Evolutionary conservation across 306 rosid genomes (phyloP).

Genomic region (Quercus berberidifolia): DNA sequence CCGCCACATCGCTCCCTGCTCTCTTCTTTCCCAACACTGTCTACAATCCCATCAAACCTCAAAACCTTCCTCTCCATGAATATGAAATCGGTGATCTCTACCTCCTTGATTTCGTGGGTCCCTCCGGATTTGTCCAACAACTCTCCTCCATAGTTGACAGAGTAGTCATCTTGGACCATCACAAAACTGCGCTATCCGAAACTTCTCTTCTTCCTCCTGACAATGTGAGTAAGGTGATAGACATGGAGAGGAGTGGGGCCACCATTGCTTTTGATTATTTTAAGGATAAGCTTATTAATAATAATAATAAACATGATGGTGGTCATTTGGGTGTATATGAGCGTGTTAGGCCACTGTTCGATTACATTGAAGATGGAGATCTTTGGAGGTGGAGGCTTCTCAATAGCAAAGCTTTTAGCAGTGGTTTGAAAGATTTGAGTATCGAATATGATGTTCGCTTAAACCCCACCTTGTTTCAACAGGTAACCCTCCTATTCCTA

Average conservation of each 20-base stretch:
- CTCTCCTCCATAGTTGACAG: conserved; percentile 53
- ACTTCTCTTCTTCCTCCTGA: conserved; percentile 8
- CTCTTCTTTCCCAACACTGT: conserved; percentile 82
- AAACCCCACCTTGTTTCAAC: conserved; percentile 66
- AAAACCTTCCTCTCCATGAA: conserved; percentile 60
- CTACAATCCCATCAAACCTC: conserved; percentile 56
- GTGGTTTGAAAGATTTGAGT: conserved; percentile 69
- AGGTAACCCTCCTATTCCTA: conserved; percentile 27
- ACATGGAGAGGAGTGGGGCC: conserved; percentile 81
- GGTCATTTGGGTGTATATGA: conserved; percentile 34
- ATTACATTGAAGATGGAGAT: conserved; percentile 87
- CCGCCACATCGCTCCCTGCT: conserved; percentile 44
- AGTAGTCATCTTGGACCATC: conserved; percentile 85
- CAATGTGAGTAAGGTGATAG: conserved; percentile 55
- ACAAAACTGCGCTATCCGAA: conserved; percentile 63
- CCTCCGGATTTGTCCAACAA: conserved; percentile 61
- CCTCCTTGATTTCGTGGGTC: conserved; percentile 81
- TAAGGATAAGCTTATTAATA: conserved; percentile 37
- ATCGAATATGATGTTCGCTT: conserved; percentile 46
- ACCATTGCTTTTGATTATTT: conserved; percentile 92
- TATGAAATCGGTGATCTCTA: conserved; percentile 53
- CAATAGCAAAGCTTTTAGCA: conserved; percentile 75
- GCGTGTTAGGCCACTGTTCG: conserved; percentile 42
- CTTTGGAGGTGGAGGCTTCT: conserved; percentile 86
- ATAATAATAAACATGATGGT: background rate